Percentiles rank a stretch among this genome's conserved stretches.
phyloP scores from a whole-genome alignment of 208 protist species.

The Crithidia acanthocephali region DNA sequence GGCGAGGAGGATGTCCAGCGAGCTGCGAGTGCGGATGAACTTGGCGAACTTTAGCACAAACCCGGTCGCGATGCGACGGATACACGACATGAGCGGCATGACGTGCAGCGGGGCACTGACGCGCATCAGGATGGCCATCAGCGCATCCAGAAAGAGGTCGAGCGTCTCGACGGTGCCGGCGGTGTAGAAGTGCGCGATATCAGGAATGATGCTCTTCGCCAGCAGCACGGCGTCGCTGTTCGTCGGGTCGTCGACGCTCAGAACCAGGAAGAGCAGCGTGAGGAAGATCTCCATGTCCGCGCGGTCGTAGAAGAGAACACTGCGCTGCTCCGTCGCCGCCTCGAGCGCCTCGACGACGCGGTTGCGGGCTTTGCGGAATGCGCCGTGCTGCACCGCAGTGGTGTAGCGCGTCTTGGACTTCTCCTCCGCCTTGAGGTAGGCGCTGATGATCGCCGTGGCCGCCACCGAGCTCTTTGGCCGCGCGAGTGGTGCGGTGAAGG shows the following conservation, averaged over 20 bases:
- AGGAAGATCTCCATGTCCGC: slow-evolving; percentile 85
- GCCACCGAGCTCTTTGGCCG: slow-evolving; percentile 59
- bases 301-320: slow-evolving; percentile 87
- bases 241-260: slow-evolving; percentile 82
- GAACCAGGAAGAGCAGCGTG: slow-evolving; percentile 78
- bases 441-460: slow-evolving; percentile 53
- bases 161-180: slow-evolving; percentile 80
- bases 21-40: slow-evolving; percentile 57
- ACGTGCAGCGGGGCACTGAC: slow-evolving; percentile 76
- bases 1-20: slow-evolving; percentile 72
- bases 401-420: slow-evolving; percentile 64
- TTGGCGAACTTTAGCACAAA: slow-evolving; percentile 78
- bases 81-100: slow-evolving; percentile 81
- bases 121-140: slow-evolving; percentile 88
- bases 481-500: slow-evolving; percentile 50
- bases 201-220: slow-evolving; percentile 65
- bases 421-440: slow-evolving; percentile 73
- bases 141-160: slow-evolving; percentile 81
- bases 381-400: slow-evolving; percentile 61
- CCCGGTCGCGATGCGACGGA: slow-evolving; percentile 77
- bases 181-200: slow-evolving; percentile 78
- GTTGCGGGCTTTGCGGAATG: slow-evolving; percentile 83
- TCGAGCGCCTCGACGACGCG: slow-evolving; percentile 86
- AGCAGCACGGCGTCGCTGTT: slow-evolving; percentile 72
- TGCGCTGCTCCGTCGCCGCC: slow-evolving; percentile 46